Percentiles rank a stretch among this genome's conserved stretches.
phyloP scores from a whole-genome alignment of 2,329 filamentous ascomycete genomes.

The Ramichloridium luteum region DNA sequence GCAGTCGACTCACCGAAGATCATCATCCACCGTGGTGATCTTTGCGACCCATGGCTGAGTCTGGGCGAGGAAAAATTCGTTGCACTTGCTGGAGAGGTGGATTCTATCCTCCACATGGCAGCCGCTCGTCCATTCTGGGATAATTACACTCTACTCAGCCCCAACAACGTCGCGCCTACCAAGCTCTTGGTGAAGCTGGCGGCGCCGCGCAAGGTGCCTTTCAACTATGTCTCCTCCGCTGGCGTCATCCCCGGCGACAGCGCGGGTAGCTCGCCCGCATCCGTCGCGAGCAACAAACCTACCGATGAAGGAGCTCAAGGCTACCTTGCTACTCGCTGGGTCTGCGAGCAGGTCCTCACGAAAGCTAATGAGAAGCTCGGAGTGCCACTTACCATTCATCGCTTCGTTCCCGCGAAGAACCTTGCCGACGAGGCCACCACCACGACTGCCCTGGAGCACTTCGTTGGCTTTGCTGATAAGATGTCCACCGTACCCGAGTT shows the following conservation, averaged over 20 bases:
- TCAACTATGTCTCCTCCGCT: constrained; percentile 15
- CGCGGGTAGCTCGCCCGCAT: not conserved
- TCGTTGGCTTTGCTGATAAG: not conserved
- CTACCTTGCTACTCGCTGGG: not conserved
- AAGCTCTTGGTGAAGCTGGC: constrained; percentile 6
- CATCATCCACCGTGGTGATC: constrained; percentile 10
- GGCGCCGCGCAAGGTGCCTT: constrained; percentile 8
- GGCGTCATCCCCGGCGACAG: not conserved
- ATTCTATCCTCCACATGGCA: constrained; percentile 21
- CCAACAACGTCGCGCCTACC: constrained; percentile 16
- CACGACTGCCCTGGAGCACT: not conserved
- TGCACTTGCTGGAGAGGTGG: constrained; percentile 22
- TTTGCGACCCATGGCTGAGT: constrained; percentile 1
- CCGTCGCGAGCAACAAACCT: not conserved
- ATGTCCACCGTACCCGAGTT: not conserved
- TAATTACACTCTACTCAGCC: constrained; percentile 17
- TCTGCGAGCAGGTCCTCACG: not conserved
- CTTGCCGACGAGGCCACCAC: not conserved
- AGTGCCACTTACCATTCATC: not conserved
- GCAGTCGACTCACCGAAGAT: constrained; percentile 24
- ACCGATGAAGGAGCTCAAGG: not conserved
- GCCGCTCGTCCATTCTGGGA: constrained; percentile 1
- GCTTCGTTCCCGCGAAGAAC: not conserved
- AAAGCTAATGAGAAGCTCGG: not conserved
- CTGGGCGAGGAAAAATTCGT: constrained; percentile 23